A percentile compares a stretch with the other conserved stretches of the same genome.
These are phyloP conservation scores for Rhodotorula sp. DNA, from an alignment of 1,284 basidiomycete species.

Conservation along the genomic window DNA sequence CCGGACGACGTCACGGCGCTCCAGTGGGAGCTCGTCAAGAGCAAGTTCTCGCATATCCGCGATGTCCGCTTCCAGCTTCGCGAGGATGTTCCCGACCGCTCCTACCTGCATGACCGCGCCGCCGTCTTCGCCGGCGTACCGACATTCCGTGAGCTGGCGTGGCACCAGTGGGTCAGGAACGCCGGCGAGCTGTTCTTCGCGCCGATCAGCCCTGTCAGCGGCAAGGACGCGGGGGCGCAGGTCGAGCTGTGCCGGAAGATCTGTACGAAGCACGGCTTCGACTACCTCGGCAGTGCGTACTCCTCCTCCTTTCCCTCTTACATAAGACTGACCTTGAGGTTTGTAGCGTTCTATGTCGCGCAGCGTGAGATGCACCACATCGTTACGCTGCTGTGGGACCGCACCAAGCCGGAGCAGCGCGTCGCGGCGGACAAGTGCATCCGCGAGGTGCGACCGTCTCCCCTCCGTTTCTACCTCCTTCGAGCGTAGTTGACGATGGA, in stretches of 20 bases:
- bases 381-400: conserved; percentile 43
- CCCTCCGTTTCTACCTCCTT: neutral
- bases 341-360: conserved; percentile 24
- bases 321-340: too few species aligned
- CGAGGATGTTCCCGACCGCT: conserved; percentile 12
- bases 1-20: conserved; percentile 33
- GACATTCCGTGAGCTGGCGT: conserved; percentile 26
- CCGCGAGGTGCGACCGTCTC: conserved; percentile 4
- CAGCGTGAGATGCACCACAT: conserved; percentile 44
- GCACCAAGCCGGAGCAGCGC: conserved; percentile 43
- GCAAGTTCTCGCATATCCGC: conserved; percentile 38
- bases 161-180: conserved; percentile 20
- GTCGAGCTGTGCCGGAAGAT: conserved; percentile 12
- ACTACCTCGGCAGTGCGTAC: conserved; percentile 44
- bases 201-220: conserved; percentile 41
- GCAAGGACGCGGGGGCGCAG: conserved; percentile 35
- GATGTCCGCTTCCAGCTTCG: conserved; percentile 38
- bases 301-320: too few species aligned
- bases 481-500: too few species aligned
- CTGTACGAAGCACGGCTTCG: conserved; percentile 41
- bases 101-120: conserved; percentile 40
- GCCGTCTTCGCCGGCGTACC: conserved; percentile 45
- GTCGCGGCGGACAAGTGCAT: conserved; percentile 32
- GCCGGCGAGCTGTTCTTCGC: conserved; percentile 42
- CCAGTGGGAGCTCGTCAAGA: conserved; percentile 41